Evolutionary conservation across 495 filamentous ascomycete genomes (phyloP), one percentile per base, ranked within the genome.

Genomic region (Lasiosphaeris hirsuta): DNA sequence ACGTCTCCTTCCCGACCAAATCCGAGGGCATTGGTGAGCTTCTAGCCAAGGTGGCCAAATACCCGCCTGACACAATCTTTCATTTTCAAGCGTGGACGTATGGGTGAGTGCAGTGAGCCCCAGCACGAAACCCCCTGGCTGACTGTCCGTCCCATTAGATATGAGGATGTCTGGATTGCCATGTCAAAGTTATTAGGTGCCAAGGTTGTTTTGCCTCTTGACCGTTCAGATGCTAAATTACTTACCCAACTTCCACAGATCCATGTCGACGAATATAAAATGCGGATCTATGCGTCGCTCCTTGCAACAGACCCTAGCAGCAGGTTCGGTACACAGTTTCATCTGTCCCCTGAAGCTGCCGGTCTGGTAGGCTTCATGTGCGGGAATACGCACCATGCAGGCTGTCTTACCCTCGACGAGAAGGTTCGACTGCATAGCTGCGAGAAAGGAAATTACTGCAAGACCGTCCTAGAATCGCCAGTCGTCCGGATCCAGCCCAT

Each of bases 61-160:
- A 94, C 69, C 88, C 92, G 0, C 54, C 74, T 9, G 82, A 92
- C 18, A 95, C 90, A 0, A 72, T 85, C 5, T 96, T 97, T 63
- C 88, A 96, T 69, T 82, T 97, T 47, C 80, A 90, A 47, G 82
- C 92, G 2, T 97, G 92, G 93, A 97, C 93, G 1, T 95, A 94
- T 68, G 93, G 93, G 49, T 86, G 81, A 64, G 72, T 59, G 7
- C n/a, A 15, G 0, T 15, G 2, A 14, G 18, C 11, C 23, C 10
- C 35, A 10, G 23, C 19, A 17, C 14, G n/a, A 37, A 10, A 2
- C 11, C 34, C 15, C 10, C 23, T 1, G 15, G 15, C 54, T 50
- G 33, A 45, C 7, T 23, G 1, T 9, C n/a, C n/a, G n/a, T n/a
- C n/a, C n/a, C 23, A 1, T 3, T 0, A 78, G 75, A 13, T 90